phyloP scores from a whole-genome alignment of 2,329 filamentous ascomycete genomes.

The Byssoonygena ceratinophila region DNA sequence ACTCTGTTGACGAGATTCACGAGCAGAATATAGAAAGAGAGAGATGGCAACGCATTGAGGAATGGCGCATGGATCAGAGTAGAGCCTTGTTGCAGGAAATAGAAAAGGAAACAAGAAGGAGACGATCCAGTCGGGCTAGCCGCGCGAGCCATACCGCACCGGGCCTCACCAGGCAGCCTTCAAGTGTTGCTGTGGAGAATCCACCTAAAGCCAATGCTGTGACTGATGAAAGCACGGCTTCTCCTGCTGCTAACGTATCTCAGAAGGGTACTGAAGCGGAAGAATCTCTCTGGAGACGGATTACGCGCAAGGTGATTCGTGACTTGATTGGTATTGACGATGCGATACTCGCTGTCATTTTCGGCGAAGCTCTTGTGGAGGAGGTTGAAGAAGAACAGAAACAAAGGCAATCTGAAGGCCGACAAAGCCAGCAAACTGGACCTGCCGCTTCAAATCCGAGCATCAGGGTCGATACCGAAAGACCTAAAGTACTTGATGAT shows the following conservation, averaged over 20 bases:
- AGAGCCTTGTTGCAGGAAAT: conserved; percentile 76
- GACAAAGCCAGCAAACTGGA: neutral
- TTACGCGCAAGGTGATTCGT: conserved; percentile 76
- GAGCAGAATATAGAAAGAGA: conserved; percentile 56
- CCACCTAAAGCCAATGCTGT: neutral
- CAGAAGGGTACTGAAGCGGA: conserved; percentile 21
- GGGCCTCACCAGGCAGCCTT: neutral
- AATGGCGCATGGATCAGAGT: conserved; percentile 87
- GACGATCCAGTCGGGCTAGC: conserved; percentile 38
- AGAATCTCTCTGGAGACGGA: conserved; percentile 65
- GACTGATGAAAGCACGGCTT: neutral
- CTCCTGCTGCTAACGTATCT: neutral
- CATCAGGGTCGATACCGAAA: conserved; percentile 11
- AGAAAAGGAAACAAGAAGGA: conserved; percentile 67
- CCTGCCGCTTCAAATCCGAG: neutral
- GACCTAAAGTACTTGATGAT: conserved; percentile 25
- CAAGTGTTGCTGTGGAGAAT: neutral
- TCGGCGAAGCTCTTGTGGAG: conserved; percentile 64
- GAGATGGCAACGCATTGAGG: conserved; percentile 72
- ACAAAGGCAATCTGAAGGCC: neutral
- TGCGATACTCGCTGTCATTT: conserved; percentile 67
- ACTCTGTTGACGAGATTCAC: conserved; percentile 47
- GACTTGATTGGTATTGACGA: conserved; percentile 90
- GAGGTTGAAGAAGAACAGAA: conserved; percentile 24
- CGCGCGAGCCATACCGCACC: conserved; percentile 6